Conservation (phyloP, 805 yeast species). For the Ogataea naganishii region DNA sequence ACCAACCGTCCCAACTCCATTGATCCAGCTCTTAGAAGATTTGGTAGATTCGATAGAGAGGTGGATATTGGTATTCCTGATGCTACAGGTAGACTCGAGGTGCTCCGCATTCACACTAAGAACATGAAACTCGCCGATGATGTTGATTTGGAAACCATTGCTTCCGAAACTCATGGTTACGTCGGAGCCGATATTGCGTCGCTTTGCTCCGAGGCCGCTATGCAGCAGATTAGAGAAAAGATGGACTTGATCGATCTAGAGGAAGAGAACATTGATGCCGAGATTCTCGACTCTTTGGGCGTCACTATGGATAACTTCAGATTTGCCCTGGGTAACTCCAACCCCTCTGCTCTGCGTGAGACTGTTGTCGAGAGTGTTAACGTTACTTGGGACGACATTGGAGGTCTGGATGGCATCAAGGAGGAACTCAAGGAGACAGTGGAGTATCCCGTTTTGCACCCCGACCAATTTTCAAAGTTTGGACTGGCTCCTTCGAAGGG, state of each 20-base stretch:
- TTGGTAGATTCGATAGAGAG: constrained; percentile 81
- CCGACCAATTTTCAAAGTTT: constrained; percentile 96
- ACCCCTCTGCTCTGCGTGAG: constrained; percentile 98
- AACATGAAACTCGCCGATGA: constrained; percentile 95
- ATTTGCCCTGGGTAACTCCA: constrained; percentile 95
- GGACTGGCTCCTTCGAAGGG: constrained; percentile 98
- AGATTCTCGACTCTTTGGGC: constrained; percentile 89
- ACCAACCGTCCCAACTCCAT: constrained; percentile 83
- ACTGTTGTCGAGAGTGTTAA: constrained; percentile 98
- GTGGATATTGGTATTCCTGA: constrained; percentile 92
- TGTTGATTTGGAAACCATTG: constrained; percentile 92
- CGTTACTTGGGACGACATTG: constrained; percentile 99
- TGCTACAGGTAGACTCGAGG: constrained; percentile 96
- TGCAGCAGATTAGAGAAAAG: constrained; percentile 99
- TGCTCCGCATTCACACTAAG: constrained; percentile 93
- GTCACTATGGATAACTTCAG: constrained; percentile 99
- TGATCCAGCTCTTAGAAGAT: constrained; percentile 79
- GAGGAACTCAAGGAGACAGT: constrained; percentile 97
- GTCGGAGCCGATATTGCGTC: constrained; percentile 99
- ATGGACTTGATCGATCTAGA: constrained; percentile 96
- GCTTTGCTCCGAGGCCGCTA: constrained; percentile 98
- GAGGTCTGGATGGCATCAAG: constrained; percentile 95
- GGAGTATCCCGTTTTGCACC: constrained; percentile 97
- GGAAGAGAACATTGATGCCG: constrained; percentile 96
- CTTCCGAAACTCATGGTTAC: constrained; percentile 97